phyloP scores from a whole-genome alignment of 78 protist species.

The Chrysochromulina parva region DNA sequence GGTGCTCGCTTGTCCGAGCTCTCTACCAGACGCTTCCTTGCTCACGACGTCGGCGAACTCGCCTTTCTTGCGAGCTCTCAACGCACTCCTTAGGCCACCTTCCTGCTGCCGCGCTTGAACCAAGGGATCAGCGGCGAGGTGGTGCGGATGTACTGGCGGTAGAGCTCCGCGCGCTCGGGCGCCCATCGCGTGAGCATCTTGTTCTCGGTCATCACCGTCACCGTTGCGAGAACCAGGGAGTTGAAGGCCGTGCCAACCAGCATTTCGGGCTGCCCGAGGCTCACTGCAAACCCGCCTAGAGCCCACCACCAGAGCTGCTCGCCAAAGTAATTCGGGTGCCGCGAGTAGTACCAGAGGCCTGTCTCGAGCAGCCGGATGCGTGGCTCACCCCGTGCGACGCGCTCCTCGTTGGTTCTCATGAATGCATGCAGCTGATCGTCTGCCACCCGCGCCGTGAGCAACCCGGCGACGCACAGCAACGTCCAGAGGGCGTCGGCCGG shows the following conservation, averaged over 20 bases:
- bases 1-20: no score
- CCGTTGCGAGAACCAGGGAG: background rate
- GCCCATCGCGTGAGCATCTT: background rate
- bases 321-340: constrained; percentile 48
- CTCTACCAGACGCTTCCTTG: no score
- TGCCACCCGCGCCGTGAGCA: background rate
- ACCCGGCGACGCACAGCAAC: background rate
- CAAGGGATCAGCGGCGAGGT: no score
- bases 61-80: no score
- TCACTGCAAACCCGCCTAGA: background rate
- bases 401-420: background rate
- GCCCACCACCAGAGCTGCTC: constrained; percentile 26
- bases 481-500: background rate
- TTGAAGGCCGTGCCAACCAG: background rate
- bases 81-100: no score
- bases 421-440: constrained; percentile 9
- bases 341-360: constrained; percentile 39
- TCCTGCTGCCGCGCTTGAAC: no score
- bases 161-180: background rate
- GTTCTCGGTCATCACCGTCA: background rate
- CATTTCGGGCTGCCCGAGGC: background rate
- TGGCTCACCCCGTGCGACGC: background rate
- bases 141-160: background rate
- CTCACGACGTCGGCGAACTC: no score
- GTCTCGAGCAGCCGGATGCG: background rate